These are phyloP conservation scores for Metschnikowia cerradonensis DNA, from an alignment of 805 yeast genomes.

Conservation along the genomic window DNA sequence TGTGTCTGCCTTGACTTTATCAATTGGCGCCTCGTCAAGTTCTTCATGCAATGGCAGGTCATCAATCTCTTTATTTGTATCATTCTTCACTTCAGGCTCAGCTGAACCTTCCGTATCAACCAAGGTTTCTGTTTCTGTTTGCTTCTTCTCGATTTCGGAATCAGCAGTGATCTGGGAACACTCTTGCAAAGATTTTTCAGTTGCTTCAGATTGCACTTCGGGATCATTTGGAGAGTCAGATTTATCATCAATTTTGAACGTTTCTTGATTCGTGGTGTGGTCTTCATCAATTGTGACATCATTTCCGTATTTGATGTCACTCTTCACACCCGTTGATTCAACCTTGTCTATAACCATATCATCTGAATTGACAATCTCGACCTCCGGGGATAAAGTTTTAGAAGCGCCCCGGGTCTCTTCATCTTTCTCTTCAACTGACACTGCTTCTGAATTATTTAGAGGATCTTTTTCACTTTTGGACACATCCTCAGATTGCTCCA, in stretches of 20 bases:
- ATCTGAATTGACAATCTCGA: background rate
- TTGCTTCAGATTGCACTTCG: background rate
- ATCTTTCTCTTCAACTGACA: background rate
- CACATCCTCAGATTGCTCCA: background rate
- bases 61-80: background rate
- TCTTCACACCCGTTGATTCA: background rate
- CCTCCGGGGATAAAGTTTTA: background rate
- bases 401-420: background rate
- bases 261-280: background rate
- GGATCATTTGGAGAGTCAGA: background rate
- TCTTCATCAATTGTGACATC: background rate
- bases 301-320: background rate
- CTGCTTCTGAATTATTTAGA: background rate
- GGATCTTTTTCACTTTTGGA: background rate
- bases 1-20: background rate
- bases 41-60: background rate
- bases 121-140: background rate
- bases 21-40: background rate
- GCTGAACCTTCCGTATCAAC: background rate
- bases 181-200: background rate
- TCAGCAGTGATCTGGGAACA: background rate
- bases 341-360: background rate
- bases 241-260: background rate
- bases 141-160: background rate
- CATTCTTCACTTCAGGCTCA: background rate